phyloP scores from a whole-genome alignment of 225 moss, liverwort and hornwort genomes.

The Straminergon stramineum region DNA sequence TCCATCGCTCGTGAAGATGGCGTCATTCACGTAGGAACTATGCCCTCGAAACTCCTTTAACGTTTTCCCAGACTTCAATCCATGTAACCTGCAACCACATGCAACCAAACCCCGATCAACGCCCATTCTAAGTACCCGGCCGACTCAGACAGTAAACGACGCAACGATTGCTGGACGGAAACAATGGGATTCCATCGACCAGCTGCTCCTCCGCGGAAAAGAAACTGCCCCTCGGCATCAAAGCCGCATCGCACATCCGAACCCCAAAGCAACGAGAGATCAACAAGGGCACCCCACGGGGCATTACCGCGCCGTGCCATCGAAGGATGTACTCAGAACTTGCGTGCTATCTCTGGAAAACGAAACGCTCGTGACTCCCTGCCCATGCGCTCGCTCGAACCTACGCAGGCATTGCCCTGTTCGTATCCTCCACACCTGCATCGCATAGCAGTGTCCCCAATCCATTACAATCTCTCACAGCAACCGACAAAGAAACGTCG shows the following conservation, averaged over 20 bases:
- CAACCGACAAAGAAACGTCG: not conserved
- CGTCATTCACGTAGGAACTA: constrained; percentile 89
- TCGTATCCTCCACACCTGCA: constrained; percentile 94
- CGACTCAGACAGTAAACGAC: not conserved
- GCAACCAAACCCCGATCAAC: not conserved
- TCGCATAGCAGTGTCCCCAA: not conserved
- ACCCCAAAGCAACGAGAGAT: not conserved
- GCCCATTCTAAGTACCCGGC: too few species aligned
- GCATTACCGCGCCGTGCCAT: constrained; percentile 74
- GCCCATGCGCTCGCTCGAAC: constrained; percentile 91
- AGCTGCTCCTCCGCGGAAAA: not conserved
- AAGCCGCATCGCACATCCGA: not conserved
- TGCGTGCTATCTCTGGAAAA: constrained; percentile 96
- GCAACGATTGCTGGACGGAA: not conserved
- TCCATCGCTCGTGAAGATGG: constrained; percentile 87
- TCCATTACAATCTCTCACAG: not conserved
- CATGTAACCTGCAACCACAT: constrained; percentile 62
- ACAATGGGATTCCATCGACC: not conserved
- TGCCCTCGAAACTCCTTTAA: constrained; percentile 98
- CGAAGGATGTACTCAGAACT: constrained; percentile 84
- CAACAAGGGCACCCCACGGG: not conserved
- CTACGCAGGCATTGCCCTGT: constrained; percentile 94
- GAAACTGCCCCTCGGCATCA: not conserved
- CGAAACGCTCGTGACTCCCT: constrained; percentile 86
- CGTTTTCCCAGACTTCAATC: constrained; percentile 93